Evolutionary conservation across 1,284 basidiomycete genomes (phyloP).

Genomic region (Dichomitus squalens): DNA sequence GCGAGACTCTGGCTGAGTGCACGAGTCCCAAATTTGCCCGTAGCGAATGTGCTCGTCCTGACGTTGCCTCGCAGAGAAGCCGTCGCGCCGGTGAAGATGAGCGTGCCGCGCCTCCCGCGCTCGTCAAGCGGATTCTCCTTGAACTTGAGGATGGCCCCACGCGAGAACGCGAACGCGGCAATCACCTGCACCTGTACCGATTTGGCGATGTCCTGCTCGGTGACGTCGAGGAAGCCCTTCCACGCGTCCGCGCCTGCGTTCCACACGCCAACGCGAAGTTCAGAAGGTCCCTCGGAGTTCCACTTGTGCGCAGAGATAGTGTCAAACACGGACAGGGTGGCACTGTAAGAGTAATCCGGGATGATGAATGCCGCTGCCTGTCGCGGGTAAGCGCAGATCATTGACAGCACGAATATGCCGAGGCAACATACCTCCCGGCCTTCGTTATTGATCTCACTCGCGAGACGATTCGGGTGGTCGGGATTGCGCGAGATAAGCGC

Average conservation of each 20-base stretch:
- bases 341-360: constrained; percentile 51
- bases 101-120: constrained; percentile 52
- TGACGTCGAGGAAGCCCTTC: constrained; percentile 71
- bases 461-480: constrained; percentile 53
- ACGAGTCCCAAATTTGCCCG: constrained; percentile 65
- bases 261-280: constrained; percentile 68
- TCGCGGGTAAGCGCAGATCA: background rate
- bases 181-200: constrained; percentile 55
- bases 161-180: constrained; percentile 69
- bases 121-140: constrained; percentile 57
- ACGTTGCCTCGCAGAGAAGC: constrained; percentile 65
- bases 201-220: constrained; percentile 55
- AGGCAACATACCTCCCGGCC: constrained; percentile 55
- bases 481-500: constrained; percentile 66
- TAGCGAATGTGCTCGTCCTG: constrained; percentile 65
- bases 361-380: constrained; percentile 66
- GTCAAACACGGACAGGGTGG: constrained; percentile 54
- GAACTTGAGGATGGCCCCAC: constrained; percentile 61
- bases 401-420: background rate
- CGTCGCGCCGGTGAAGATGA: constrained; percentile 81
- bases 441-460: constrained; percentile 52
- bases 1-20: constrained; percentile 74
- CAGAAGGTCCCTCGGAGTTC: constrained; percentile 38
- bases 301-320: constrained; percentile 53
- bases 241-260: constrained; percentile 60